Conservation (phyloP, 78 protist species). For the Dictyostelium citrinum region DNA sequence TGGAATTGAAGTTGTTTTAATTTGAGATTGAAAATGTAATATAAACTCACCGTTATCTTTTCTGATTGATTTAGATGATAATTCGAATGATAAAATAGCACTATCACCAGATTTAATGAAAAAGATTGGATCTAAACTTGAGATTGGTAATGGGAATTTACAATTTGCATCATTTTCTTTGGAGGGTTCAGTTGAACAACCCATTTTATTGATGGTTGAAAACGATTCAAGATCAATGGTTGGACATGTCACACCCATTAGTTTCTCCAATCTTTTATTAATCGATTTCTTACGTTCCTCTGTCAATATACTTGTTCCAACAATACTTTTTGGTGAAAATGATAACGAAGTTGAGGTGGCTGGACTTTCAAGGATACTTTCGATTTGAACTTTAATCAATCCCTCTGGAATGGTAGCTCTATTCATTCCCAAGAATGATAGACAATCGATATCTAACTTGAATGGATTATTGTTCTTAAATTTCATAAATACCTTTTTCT, state of each 20-base stretch:
- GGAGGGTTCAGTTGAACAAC: not conserved
- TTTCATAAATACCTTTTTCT: not conserved
- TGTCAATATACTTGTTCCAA: not conserved
- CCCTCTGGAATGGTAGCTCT: not conserved
- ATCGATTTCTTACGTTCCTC: not conserved
- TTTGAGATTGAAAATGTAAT: not conserved
- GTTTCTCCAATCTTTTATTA: not conserved
- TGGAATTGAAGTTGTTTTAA: not conserved
- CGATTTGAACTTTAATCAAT: not conserved
- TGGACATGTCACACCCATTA: not conserved
- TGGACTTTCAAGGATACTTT: not conserved
- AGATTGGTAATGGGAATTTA: not conserved
- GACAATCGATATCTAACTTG: slow-evolving; percentile 6
- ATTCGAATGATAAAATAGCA: not conserved
- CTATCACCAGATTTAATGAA: not conserved
- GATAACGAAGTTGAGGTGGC: not conserved
- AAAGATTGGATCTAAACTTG: not conserved
- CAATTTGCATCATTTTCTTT: not conserved
- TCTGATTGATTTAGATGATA: not conserved
- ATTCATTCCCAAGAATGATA: not conserved
- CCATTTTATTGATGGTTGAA: not conserved
- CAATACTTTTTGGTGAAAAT: not conserved
- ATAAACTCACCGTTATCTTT: not conserved
- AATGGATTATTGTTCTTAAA: slow-evolving; percentile 38
- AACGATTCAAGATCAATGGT: not conserved